Evolutionary conservation across 129 eudicot species (phyloP).

Genomic region (Escallonia herrerae): DNA sequence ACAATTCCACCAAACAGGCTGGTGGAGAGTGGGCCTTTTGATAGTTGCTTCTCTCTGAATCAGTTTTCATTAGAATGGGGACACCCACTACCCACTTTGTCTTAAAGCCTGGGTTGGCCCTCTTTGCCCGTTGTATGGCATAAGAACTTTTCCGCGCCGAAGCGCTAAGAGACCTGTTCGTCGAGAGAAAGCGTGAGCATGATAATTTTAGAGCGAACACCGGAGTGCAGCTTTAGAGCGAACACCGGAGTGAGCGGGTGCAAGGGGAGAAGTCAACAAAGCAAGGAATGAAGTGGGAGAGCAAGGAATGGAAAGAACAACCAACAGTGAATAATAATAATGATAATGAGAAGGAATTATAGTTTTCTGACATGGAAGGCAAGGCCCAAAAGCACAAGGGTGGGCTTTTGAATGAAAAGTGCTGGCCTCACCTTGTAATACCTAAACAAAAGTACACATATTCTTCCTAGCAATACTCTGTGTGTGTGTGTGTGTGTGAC

Average conservation of each 20-base stretch:
- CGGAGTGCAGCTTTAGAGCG: neutral
- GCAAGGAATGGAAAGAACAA: too few species aligned
- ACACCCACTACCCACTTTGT: slow-evolving; percentile 27
- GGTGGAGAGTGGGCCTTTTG: slow-evolving; percentile 27
- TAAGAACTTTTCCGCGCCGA: neutral
- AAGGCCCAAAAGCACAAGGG: too few species aligned
- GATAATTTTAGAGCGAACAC: neutral
- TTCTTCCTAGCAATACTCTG: too few species aligned
- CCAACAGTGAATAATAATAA: too few species aligned
- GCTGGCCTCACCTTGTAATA: too few species aligned
- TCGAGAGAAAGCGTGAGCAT: neutral
- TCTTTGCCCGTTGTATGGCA: neutral
- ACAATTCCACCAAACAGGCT: slow-evolving; percentile 16
- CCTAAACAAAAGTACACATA: too few species aligned
- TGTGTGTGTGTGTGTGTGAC: too few species aligned
- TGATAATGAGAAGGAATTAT: too few species aligned
- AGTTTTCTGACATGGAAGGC: too few species aligned
- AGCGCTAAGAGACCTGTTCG: neutral
- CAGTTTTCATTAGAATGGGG: slow-evolving; percentile 22
- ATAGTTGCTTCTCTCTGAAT: slow-evolving; percentile 26
- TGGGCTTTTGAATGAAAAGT: too few species aligned
- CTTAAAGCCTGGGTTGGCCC: slow-evolving; percentile 17
- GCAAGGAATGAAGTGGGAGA: too few species aligned
- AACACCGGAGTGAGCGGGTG: neutral
- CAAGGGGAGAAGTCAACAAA: neutral